Evolutionary conservation across 2,329 filamentous ascomycete species (phyloP), one percentile per base, ranked within the genome.

Genomic region (Ceratocystis variospora): DNA sequence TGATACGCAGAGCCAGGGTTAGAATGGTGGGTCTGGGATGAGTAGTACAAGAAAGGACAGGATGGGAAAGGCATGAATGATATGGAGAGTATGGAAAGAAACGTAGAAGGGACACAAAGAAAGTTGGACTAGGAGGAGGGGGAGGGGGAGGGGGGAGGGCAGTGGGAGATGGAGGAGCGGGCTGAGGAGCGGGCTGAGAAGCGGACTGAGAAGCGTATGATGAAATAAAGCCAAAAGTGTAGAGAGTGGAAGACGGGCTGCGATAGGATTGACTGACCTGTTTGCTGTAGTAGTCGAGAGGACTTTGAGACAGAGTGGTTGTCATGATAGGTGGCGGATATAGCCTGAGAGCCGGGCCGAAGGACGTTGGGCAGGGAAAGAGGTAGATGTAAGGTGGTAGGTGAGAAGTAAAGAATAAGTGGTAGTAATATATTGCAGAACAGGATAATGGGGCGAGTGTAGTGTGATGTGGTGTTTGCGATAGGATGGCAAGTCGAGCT

Each of bases 271-370:
- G 33, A 50, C 46, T 59, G 63, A 64, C 66, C 62, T 67, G 66
- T 41, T 67, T 67, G 55, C 50, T 64, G 62, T 67, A 67, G 66
- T 67, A 67, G 19, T 64, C 66, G 15, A 67, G 53, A 46, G 53
- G 62, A 44, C 63, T 67, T 57, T 67, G 66, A 46, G 66, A 67
- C 41, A 67, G 33, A 33, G 65, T 67, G n/a, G 66, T 59, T 31
- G 66, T 44, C 66, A 67, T 67, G 31, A 33, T 64, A 31, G 33
- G 5, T 41, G 62, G 50, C 15, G 46, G 22, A 28, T 28, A 57
- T 25, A 19, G n/a, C 44, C 41, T 31, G 61, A 62, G 41, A 46
- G 10, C 28, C 28, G 25, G 25, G 17, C 25, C 61, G 41, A 62
- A 62, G 12, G 61, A 37, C 33, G 10, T 10, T 15, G 17, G 33